Evolutionary conservation across 176 grass and related monocot genomes (phyloP), one percentile per base, ranked within the genome.

Genomic region (Avena sativa): DNA sequence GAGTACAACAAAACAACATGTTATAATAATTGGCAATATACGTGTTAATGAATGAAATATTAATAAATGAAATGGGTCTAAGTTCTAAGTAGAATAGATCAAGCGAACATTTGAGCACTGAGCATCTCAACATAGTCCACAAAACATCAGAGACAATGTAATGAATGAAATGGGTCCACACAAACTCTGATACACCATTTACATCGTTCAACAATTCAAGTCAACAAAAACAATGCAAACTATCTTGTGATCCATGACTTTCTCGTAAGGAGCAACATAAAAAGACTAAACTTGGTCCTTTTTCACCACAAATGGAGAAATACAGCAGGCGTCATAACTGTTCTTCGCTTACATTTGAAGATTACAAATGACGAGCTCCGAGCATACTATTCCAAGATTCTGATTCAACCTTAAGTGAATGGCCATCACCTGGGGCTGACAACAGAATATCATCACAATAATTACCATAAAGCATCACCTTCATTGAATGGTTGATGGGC

Each of bases 361-460:
- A 72, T 80, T 76, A 1, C 71, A 87, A 82, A 52, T 87, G 63
- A 77, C 36, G 66, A 21, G 84, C 80, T 53, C 64, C 67, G 5
- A 84, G 84, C 87, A 85, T 81, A 61, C 88, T 94, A 10, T 79
- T 72, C 92, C 86, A 89, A 5, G 46, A 6, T 9, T 2, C 53
- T 12, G 86, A 67, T 53, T 84, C 76, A 2, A 89, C 30, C 13
- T 16, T 71, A 10, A 15, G 30, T 12, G 46, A 20, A 70, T 46
- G 6, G 74, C 14, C 52, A 6, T 61, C 52, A 44, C 32, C 82
- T 48, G 28, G 17, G 72, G 6, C 26, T 48, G 71, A 32, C 16
- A 40, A 16, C 4, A 26, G 59, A 53, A 10, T 1, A 19, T 65
- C 79, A 21, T 82, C 50, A 44, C 6, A 84, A 48, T 25, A 26